phyloP scores from a whole-genome alignment of 257 asterid genomes.

The Solanum tarapatanum region DNA sequence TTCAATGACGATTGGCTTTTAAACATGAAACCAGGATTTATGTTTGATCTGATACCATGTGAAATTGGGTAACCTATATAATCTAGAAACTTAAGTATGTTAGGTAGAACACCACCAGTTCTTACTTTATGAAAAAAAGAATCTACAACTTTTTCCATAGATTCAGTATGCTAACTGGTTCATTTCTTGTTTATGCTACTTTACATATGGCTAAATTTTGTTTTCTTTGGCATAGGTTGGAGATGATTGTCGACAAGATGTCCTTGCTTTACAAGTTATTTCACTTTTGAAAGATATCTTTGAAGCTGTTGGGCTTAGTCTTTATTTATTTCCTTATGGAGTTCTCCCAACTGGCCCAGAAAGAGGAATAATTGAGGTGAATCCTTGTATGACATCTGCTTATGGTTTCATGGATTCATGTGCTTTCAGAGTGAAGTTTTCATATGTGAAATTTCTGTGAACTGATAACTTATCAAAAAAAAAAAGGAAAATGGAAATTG shows the following conservation, averaged over 20 bases:
- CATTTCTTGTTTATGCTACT: not conserved
- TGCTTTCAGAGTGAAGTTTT: not conserved
- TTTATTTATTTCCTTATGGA: conserved; percentile 92
- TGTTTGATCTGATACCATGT: not conserved
- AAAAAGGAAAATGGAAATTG: not conserved
- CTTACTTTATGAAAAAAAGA: not conserved
- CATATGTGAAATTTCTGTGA: not conserved
- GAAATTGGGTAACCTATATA: not conserved
- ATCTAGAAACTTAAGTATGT: not conserved
- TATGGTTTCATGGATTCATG: not conserved
- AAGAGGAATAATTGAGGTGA: conserved; percentile 97
- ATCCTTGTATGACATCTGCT: not conserved
- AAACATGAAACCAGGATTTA: not conserved
- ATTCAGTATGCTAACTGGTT: not conserved
- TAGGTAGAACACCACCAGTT: not conserved
- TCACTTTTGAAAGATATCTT: conserved; percentile 91
- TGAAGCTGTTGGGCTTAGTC: conserved; percentile 74
- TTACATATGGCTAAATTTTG: conserved; percentile 13
- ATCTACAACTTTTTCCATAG: not conserved
- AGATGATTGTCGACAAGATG: conserved; percentile 98
- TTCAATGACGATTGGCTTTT: not conserved
- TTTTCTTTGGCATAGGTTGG: conserved; percentile 62
- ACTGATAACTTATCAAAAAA: not conserved
- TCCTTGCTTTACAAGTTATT: conserved; percentile 96
- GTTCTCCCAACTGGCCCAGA: conserved; percentile 98